Conservation (phyloP, 176 grass and related monocot species). For the Dactylis glomerata region DNA sequence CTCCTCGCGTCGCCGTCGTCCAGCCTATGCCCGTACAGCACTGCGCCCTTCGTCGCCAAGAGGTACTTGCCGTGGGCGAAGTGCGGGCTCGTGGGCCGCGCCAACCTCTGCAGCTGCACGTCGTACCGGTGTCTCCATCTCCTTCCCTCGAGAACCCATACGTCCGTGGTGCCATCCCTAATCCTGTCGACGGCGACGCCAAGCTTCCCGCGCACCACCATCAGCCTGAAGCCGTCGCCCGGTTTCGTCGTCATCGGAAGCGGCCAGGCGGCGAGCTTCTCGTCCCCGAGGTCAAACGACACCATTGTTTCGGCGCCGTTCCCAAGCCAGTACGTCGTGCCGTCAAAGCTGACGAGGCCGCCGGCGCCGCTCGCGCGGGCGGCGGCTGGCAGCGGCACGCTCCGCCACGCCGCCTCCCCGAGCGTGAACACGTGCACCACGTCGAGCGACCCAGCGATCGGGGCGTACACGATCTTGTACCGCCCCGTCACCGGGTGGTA, state of each 20-base stretch:
- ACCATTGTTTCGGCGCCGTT: background rate
- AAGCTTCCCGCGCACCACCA: background rate
- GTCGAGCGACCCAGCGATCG: background rate
- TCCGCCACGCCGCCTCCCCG: too few species aligned
- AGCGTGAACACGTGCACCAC: too few species aligned
- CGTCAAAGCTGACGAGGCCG: background rate
- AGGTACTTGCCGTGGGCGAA: background rate
- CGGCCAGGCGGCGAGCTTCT: background rate
- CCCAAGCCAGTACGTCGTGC: background rate
- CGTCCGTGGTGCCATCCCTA: background rate
- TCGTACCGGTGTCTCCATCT: background rate
- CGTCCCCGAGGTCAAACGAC: conserved; percentile 4
- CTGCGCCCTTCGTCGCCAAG: background rate
- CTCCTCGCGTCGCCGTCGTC: too few species aligned
- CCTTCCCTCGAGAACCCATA: background rate
- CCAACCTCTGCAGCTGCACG: background rate
- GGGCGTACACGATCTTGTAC: background rate
- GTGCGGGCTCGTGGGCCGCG: background rate
- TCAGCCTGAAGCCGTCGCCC: background rate
- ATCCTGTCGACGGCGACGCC: background rate
- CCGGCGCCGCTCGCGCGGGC: background rate
- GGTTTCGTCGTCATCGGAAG: background rate
- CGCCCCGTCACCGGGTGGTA: background rate
- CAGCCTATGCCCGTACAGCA: too few species aligned
- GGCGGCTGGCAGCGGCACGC: too few species aligned